Conservation (phyloP, 305 asterid species). For the Fraxinus ornus region DNA sequence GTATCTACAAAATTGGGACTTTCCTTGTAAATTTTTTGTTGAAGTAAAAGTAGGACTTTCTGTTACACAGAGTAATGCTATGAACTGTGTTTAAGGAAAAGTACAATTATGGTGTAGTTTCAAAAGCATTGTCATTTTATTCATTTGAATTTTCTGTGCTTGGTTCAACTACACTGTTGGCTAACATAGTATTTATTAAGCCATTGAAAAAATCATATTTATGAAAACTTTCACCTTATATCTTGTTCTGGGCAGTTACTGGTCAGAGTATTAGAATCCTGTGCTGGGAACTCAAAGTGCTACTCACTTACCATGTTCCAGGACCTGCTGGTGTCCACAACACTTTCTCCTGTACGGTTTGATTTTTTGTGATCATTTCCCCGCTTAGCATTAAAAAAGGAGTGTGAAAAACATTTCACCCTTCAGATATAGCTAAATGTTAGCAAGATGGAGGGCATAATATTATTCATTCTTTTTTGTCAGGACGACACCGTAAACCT, state of each 20-base stretch:
- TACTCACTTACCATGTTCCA: conserved; percentile 85
- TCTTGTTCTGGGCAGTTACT: conserved; percentile 67
- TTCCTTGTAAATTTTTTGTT: neutral
- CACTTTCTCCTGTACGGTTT: conserved; percentile 83
- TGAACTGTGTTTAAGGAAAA: neutral
- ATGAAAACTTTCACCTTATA: conserved; percentile 25
- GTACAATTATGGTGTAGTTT: neutral
- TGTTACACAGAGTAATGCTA: neutral
- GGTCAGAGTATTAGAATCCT: conserved; percentile 71
- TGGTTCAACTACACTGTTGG: neutral
- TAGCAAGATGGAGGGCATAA: neutral
- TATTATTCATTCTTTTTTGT: conserved; percentile 20
- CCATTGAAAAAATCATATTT: conserved; percentile 8
- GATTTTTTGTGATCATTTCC: conserved; percentile 15
- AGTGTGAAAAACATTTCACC: neutral
- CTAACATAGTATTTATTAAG: conserved; percentile 9
- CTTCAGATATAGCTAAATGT: conserved; percentile 17
- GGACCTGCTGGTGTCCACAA: conserved; percentile 89
- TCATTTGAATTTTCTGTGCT: neutral
- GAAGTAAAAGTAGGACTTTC: neutral
- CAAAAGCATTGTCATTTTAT: neutral
- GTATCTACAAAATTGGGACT: neutral
- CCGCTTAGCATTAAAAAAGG: neutral
- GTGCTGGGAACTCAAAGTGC: conserved; percentile 63
- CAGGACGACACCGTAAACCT: conserved; percentile 80